These are phyloP conservation scores for Auriculariales sp. DNA, from an alignment of 768 basidiomycete genomes.

Conservation along the genomic window DNA sequence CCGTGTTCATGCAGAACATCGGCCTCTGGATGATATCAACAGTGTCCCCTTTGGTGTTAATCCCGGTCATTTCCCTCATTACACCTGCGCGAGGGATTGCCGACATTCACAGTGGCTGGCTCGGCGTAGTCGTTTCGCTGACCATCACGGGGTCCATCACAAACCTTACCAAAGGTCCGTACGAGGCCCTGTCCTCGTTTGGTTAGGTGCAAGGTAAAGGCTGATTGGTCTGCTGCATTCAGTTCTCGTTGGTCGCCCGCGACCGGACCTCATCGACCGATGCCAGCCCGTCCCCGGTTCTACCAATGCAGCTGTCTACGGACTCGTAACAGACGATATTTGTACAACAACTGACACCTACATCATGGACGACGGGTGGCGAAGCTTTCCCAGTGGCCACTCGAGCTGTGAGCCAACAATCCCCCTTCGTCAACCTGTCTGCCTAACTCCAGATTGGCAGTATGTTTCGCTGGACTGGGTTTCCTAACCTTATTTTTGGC, in stretches of 20 bases:
- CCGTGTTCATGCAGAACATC: conserved; percentile 4
- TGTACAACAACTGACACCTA: conserved; percentile 56
- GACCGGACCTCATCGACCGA: conserved; percentile 45
- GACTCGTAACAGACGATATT: conserved; percentile 57
- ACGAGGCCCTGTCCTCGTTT: too few species aligned
- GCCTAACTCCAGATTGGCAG: conserved; percentile 21
- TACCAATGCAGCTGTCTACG: conserved; percentile 46
- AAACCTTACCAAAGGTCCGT: conserved; percentile 73
- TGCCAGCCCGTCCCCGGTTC: conserved; percentile 58
- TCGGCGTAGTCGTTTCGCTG: conserved; percentile 19
- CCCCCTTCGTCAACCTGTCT: background rate
- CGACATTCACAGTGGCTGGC: conserved; percentile 65
- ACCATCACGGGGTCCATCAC: conserved; percentile 70
- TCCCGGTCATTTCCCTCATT: conserved; percentile 51
- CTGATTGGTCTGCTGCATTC: too few species aligned
- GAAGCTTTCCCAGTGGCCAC: conserved; percentile 88
- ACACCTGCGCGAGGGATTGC: conserved; percentile 76
- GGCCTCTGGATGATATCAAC: conserved; percentile 24
- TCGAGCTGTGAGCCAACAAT: conserved; percentile 50
- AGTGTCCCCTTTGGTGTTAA: conserved; percentile 54
- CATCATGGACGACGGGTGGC: conserved; percentile 69
- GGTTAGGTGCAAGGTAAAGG: too few species aligned
- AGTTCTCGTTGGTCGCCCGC: too few species aligned
- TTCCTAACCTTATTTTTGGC: conserved; percentile 81
- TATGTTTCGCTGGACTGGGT: conserved; percentile 86